Evolutionary conservation across 2,329 filamentous ascomycete species (phyloP), one percentile per base, ranked within the genome.

Genomic region (Clonostachys solani): DNA sequence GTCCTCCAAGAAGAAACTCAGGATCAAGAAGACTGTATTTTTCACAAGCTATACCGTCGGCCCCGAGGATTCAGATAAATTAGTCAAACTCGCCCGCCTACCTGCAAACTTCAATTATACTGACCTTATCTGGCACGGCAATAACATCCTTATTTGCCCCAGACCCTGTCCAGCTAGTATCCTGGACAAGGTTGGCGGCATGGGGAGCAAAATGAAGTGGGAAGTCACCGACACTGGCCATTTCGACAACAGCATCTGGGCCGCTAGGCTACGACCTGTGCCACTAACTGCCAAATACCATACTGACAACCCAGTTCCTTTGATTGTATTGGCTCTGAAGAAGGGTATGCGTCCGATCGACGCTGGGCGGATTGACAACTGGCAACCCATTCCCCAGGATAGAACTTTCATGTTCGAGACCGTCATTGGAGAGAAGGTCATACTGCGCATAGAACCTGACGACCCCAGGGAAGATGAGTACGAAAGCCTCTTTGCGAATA

Each of bases 1-100:
- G 43, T 54, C 66, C 52, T 43, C 66, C 6, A 64, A 64, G 43
- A 63, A 68, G 38, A 71, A 68, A 42, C 75, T 94, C 50, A 77
- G 81, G 55, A 89, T 99, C 62, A 90, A 89, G 65, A 92, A 92
- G 62, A 89, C 84, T 2, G 86, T 96, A 44, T 90, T 91, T 66
- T 96, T 92, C 68, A 96, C 94, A 2, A 90, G 89, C 44, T 97
- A 99, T 67, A 81, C 95, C 66, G 85, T 99, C 54, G 76, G 76
- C 38, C 74, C 82, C 43, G 73, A 80, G 23, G 89, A 94, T 63
- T 86, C 85, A 3, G 80, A 87, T 59, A 82, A 80, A 47, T 74
- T 97, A 36, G 78, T 88, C 47, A 77, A 79, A 6, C 75, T 95
- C n/a, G 82, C 84, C 33, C 67, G 82, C 45, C 71, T 89, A 17